Conservation (phyloP, 345 rosid genomes). For the Camelina hispida region DNA sequence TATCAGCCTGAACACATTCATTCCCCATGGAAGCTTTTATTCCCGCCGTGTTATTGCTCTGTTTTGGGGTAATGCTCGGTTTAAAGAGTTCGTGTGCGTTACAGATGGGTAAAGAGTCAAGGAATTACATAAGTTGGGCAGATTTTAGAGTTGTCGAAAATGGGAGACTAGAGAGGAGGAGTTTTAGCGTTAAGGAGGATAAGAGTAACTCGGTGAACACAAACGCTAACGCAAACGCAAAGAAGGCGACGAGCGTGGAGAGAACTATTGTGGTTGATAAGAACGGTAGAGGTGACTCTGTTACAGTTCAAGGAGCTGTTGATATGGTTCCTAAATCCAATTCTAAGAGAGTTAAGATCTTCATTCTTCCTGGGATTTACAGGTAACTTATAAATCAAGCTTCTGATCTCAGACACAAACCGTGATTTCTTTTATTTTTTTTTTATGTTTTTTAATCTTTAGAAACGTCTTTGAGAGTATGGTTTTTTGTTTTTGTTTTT, state of each 20-base stretch:
- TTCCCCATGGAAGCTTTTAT: conserved; percentile 33
- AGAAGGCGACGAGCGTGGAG: conserved; percentile 30
- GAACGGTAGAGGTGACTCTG: conserved; percentile 69
- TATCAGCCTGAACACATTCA: background rate
- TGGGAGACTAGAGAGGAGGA: background rate
- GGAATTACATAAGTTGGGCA: conserved; percentile 70
- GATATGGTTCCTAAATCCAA: conserved; percentile 74
- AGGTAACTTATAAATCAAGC: conserved; percentile 48
- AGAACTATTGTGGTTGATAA: conserved; percentile 74
- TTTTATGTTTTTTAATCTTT: background rate
- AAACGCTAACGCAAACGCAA: conserved; percentile 36
- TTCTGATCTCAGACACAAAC: conserved; percentile 22
- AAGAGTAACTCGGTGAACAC: conserved; percentile 26
- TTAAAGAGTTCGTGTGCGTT: conserved; percentile 26
- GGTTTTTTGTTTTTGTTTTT: background rate
- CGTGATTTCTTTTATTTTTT: background rate
- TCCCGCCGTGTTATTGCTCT: conserved; percentile 32
- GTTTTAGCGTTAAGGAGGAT: conserved; percentile 9
- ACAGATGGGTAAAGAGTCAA: conserved; percentile 30
- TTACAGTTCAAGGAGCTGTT: conserved; percentile 89
- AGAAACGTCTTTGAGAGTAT: conserved; percentile 22
- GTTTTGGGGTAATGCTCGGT: conserved; percentile 18
- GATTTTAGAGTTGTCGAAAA: conserved; percentile 60
- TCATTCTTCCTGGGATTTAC: conserved; percentile 83
- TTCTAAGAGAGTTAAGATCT: conserved; percentile 72